Percentiles rank a stretch among this genome's conserved stretches.
These are phyloP conservation scores for Eutrema salsugineum DNA, from an alignment of 441 rosid species.

Conservation along the genomic window DNA sequence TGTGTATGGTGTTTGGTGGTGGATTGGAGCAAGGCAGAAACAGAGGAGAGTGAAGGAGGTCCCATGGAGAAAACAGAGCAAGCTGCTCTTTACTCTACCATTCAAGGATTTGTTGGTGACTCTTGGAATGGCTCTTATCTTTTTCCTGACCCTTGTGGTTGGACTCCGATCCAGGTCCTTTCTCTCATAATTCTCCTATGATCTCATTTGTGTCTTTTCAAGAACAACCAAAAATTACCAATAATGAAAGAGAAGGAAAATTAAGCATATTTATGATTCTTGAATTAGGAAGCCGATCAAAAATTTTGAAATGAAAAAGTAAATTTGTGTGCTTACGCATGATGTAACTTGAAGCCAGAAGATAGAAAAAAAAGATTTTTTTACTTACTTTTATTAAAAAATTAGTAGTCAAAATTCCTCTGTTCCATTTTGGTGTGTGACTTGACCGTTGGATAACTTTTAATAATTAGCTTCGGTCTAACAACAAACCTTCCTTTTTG, in stretches of 20 bases:
- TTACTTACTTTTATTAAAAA: background rate
- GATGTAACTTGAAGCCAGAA: too few relatives aligned
- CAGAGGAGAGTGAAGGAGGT: constrained; percentile 44
- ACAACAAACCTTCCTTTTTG: background rate
- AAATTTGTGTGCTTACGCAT: too few relatives aligned
- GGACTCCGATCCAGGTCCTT: constrained; percentile 94
- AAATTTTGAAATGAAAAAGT: too few relatives aligned
- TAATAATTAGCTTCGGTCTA: background rate
- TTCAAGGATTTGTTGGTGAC: constrained; percentile 84
- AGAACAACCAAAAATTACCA: background rate
- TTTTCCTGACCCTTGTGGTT: constrained; percentile 97
- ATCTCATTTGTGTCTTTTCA: background rate
- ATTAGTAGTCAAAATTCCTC: background rate
- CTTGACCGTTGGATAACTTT: background rate
- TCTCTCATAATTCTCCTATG: constrained; percentile 2
- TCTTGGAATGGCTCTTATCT: constrained; percentile 93
- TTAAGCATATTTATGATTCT: too few relatives aligned
- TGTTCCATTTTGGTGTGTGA: constrained; percentile 4
- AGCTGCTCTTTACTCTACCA: constrained; percentile 63
- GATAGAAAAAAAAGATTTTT: background rate
- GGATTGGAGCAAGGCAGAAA: constrained; percentile 40
- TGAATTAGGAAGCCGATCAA: too few relatives aligned
- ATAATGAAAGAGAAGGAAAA: background rate
- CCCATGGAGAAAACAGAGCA: constrained; percentile 78
- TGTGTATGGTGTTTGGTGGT: constrained; percentile 35